These are phyloP conservation scores for Periconia digitata DNA, from an alignment of 2,329 filamentous ascomycete species.

Conservation along the genomic window DNA sequence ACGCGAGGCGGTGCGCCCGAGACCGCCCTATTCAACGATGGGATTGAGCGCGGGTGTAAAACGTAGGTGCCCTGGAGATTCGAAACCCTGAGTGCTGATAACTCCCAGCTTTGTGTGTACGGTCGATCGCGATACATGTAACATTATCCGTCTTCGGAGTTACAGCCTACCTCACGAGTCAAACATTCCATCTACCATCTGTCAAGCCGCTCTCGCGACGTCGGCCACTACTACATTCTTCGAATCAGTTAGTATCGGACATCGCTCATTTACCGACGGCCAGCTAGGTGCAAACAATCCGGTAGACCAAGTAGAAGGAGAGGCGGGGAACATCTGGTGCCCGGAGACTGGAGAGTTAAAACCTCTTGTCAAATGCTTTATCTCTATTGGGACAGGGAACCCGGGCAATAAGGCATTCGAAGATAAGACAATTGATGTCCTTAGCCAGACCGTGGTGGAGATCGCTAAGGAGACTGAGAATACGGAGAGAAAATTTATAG, in stretches of 20 bases:
- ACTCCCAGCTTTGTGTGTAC: too few species aligned
- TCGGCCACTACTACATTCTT: slow-evolving; percentile 35
- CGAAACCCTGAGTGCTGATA: too few species aligned
- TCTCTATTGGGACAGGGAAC: slow-evolving; percentile 13
- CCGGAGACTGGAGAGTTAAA: slow-evolving; percentile 7
- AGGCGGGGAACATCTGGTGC: slow-evolving; percentile 22
- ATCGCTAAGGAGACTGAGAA: slow-evolving; percentile 13
- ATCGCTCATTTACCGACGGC: slow-evolving; percentile 46
- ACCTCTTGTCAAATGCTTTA: slow-evolving; percentile 12
- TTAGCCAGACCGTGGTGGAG: slow-evolving; percentile 3
- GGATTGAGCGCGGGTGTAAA: not conserved
- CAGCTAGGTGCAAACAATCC: slow-evolving; percentile 47
- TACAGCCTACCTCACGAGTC: slow-evolving; percentile 9
- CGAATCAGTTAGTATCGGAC: slow-evolving; percentile 41
- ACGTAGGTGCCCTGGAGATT: not conserved
- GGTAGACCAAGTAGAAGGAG: slow-evolving; percentile 41
- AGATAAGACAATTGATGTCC: slow-evolving; percentile 4
- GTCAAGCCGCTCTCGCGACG: slow-evolving; percentile 24
- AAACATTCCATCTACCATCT: slow-evolving; percentile 6
- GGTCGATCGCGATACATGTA: too few species aligned
- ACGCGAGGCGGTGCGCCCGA: too few species aligned
- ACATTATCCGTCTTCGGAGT: slow-evolving; percentile 42
- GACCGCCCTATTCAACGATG: not conserved
- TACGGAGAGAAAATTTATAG: slow-evolving; percentile 11
- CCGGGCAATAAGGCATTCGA: slow-evolving; percentile 9